These are phyloP conservation scores for Rhodomyrtus psidioides DNA, from an alignment of 441 rosid species.

Conservation along the genomic window DNA sequence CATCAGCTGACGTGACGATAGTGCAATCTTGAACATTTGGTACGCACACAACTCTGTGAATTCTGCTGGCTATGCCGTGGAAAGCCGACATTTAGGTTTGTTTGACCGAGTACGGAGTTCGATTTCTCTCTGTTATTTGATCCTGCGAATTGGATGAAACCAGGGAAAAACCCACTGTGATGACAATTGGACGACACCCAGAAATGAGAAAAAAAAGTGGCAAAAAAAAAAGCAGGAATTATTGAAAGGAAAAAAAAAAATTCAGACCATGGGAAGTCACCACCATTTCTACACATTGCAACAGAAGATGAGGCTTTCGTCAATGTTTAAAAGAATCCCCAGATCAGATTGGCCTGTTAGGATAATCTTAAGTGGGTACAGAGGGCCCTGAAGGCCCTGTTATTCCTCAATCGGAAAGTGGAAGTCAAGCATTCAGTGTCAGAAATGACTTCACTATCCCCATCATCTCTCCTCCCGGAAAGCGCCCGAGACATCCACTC, in stretches of 20 bases:
- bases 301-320: background rate
- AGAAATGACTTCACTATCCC: slow-evolving; percentile 69
- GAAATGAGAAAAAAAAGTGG: background rate
- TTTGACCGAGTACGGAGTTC: background rate
- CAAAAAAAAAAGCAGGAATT: background rate
- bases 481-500: slow-evolving; percentile 85
- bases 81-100: background rate
- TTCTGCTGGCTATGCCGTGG: background rate
- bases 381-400: background rate
- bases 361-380: background rate
- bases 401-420: background rate
- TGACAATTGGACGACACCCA: background rate
- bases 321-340: background rate
- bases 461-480: slow-evolving; percentile 95
- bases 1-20: background rate
- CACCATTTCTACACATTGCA: background rate
- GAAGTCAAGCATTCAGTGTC: background rate
- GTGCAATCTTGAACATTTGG: background rate
- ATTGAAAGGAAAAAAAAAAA: background rate
- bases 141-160: background rate
- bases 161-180: background rate
- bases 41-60: background rate
- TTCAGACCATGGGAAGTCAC: background rate
- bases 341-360: background rate
- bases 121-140: background rate